phyloP scores from a whole-genome alignment of 1,284 basidiomycete genomes.

The Cryptococcus hybrid region DNA sequence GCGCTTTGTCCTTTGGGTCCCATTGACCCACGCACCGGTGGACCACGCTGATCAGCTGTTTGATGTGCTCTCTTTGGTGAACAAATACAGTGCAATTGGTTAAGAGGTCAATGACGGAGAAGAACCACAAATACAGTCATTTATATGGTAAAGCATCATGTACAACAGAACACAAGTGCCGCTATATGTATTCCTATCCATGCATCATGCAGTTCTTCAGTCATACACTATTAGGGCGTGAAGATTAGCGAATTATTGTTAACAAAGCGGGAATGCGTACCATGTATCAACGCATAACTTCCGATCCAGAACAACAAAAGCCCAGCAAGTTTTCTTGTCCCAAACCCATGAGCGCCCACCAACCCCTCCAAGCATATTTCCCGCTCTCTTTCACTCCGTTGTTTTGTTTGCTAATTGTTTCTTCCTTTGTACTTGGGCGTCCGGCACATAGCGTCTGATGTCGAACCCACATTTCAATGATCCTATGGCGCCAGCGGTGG shows the following conservation, averaged over 20 bases:
- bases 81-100: not conserved
- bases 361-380: slow-evolving; percentile 29
- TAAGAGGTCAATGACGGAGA: too few species aligned
- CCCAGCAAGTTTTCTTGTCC: slow-evolving; percentile 83
- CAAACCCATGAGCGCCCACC: slow-evolving; percentile 66
- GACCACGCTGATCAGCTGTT: not conserved
- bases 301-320: slow-evolving; percentile 86
- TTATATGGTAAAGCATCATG: too few species aligned
- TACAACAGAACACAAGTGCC: slow-evolving; percentile 35
- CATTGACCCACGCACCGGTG: slow-evolving; percentile 36
- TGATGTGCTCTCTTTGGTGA: not conserved
- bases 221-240: not conserved
- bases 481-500: slow-evolving; percentile 64
- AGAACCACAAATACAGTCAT: too few species aligned
- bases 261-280: slow-evolving; percentile 15
- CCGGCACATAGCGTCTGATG: slow-evolving; percentile 33
- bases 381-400: not conserved
- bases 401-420: not conserved
- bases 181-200: slow-evolving; percentile 39
- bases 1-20: slow-evolving; percentile 70
- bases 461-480: slow-evolving; percentile 65
- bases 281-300: slow-evolving; percentile 59
- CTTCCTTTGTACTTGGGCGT: slow-evolving; percentile 23
- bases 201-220: not conserved
- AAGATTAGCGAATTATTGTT: not conserved